Base-by-base conservation (phyloP, 331 rosid genomes). In the Pyracantha coccinea region DNA sequence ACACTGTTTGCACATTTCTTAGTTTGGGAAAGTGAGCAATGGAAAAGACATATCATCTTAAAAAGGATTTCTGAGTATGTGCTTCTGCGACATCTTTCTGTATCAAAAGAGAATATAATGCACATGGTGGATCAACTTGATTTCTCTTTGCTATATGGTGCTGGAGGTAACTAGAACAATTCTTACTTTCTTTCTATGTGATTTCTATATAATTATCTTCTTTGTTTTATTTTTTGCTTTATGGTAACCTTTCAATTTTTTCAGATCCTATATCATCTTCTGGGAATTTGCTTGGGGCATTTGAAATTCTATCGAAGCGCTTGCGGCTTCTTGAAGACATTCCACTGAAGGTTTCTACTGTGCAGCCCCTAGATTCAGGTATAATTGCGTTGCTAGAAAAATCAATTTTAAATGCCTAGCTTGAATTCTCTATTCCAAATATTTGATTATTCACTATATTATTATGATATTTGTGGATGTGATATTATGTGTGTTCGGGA, bases 281-380 rank as follows among this genome's bases (percentile, higher is more conserved):
- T 79, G 89, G 86, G 80, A 87, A 78, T 82, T 86, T 94, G 91
- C 84, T 86, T 28, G 87, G 61, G 85, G 96, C 96, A 17, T 79
- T 86, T 83, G 99, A 94, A 71, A 80, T 63, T 78, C 80, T 94
- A 77, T 89, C 96, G 17, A 92, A 92, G 86, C 89, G 86, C 54
- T 78, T 94, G 88, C 92, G 92, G 54, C 86, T 83, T 66, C 82
- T 92, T 14, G 83, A 82, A 78, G 90, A 87, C 82, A 90, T 94
- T 80, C 99, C 99, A 65, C 86, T 94, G 86, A 92, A 88, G 92
- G 92, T 94, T 78, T 94, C 96, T 41, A 84, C 89, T 68, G 96
- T 94, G 74, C 99, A 89, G 53, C 91, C 97, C 78, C 78, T 94
- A 66, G 96, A 90, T 81, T 84, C 99, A 12, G 97, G 99, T 94